Conservation (phyloP, 164 flowering plant species). For the Pachysandra terminalis region DNA sequence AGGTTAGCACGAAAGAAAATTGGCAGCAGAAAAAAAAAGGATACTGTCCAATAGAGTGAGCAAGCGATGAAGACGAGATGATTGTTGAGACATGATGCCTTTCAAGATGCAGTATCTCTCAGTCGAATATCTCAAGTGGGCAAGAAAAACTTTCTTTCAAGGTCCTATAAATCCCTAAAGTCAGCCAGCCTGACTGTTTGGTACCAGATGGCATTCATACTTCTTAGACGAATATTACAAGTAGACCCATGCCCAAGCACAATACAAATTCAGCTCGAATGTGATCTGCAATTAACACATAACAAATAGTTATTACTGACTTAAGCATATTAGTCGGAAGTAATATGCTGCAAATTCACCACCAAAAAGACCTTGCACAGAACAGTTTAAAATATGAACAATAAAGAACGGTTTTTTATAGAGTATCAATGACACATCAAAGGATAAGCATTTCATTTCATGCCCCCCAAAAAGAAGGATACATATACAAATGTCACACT, state of each 20-base stretch:
- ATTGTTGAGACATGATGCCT: conserved; percentile 76
- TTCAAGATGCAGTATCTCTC: conserved; percentile 17
- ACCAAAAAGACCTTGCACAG: no score
- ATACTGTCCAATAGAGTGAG: conserved; percentile 89
- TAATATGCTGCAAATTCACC: no score
- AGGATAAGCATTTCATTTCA: no score
- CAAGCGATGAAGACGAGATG: conserved; percentile 86
- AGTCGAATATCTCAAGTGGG: conserved; percentile 16
- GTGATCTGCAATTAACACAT: neutral
- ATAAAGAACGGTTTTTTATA: no score
- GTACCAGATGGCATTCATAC: neutral
- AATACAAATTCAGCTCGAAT: neutral
- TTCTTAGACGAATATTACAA: neutral
- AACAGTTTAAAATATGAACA: no score
- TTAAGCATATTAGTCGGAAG: no score
- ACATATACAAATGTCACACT: no score
- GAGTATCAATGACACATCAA: no score
- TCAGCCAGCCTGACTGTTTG: neutral
- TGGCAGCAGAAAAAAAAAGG: conserved; percentile 27
- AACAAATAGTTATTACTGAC: neutral
- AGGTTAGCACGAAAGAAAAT: neutral
- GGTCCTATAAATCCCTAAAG: neutral
- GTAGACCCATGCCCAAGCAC: neutral
- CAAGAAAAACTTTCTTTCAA: conserved; percentile 6
- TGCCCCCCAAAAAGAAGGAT: no score